These are phyloP conservation scores for Polytrichum commune DNA, from an alignment of 225 moss, liverwort and hornwort species.

Conservation along the genomic window DNA sequence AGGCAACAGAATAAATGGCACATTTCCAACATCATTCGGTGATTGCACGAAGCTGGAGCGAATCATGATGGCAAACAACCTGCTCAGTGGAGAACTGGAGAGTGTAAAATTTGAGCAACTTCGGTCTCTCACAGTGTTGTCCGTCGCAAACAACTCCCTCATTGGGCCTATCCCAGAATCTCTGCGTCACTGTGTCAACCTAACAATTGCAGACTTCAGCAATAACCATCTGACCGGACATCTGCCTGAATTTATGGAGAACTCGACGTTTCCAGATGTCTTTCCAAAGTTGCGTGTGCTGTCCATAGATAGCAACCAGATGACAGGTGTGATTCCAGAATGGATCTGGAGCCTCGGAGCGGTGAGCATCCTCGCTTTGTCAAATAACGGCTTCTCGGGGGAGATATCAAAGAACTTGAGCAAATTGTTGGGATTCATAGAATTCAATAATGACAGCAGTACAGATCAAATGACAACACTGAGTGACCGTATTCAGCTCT, in stretches of 20 bases:
- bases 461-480: not conserved
- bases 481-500: not conserved
- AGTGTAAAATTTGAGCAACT: conserved; percentile 9
- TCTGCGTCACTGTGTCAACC: conserved; percentile 15
- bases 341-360: conserved; percentile 27
- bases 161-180: conserved; percentile 14
- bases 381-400: conserved; percentile 21
- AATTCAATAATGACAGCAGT: conserved; percentile 10
- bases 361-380: conserved; percentile 16
- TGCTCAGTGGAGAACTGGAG: conserved; percentile 13
- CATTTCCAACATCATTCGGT: conserved; percentile 10
- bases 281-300: conserved; percentile 27
- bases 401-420: conserved; percentile 16
- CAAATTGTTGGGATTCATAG: conserved; percentile 22
- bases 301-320: not conserved
- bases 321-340: conserved; percentile 15
- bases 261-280: not conserved
- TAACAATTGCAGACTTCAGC: conserved; percentile 28
- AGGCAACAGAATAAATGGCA: conserved; percentile 18
- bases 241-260: not conserved
- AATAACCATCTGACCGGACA: conserved; percentile 12
- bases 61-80: conserved; percentile 25
- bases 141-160: conserved; percentile 17
- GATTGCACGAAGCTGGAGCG: conserved; percentile 15
- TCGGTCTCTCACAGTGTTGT: conserved; percentile 19